These are phyloP conservation scores for Keqinozyma sinolaborantium DNA, from an alignment of 1,139 yeast species.

Conservation along the genomic window DNA sequence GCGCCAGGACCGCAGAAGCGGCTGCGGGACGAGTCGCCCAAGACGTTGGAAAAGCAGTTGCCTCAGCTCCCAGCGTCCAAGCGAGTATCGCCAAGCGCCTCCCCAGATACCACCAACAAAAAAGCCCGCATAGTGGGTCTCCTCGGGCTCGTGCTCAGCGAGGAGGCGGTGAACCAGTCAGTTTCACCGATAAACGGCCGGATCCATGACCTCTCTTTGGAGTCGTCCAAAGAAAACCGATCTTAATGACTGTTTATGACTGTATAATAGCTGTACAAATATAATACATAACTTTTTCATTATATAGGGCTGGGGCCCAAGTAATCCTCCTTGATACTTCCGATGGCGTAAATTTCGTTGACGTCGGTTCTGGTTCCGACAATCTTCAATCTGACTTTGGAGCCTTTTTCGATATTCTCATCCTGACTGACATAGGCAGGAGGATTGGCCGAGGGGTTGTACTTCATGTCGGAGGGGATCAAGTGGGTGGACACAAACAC, in stretches of 20 bases:
- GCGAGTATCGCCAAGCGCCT: slow-evolving; percentile 1
- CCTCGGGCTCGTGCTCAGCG: slow-evolving; percentile 8
- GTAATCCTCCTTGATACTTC: slow-evolving; percentile 95
- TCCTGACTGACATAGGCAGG: slow-evolving; percentile 98
- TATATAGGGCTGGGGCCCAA: slow-evolving; percentile 71
- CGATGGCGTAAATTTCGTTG: slow-evolving; percentile 94
- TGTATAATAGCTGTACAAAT: background rate
- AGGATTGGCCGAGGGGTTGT: slow-evolving; percentile 94
- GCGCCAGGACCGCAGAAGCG: background rate
- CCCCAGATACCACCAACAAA: slow-evolving; percentile 3
- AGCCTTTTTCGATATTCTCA: slow-evolving; percentile 90
- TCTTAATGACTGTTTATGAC: background rate
- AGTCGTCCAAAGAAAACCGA: too few species aligned
- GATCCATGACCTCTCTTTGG: slow-evolving; percentile 5
- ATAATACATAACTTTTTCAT: slow-evolving; percentile 3
- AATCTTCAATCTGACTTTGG: slow-evolving; percentile 88
- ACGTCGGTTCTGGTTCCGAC: slow-evolving; percentile 98
- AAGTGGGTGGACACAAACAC: slow-evolving; percentile 94
- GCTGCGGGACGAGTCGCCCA: background rate
- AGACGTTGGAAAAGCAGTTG: background rate
- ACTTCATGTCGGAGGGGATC: slow-evolving; percentile 91
- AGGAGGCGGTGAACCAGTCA: slow-evolving; percentile 1
- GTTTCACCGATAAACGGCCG: slow-evolving; percentile 5
- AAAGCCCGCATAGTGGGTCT: slow-evolving; percentile 8
- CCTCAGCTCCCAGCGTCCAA: background rate